These are phyloP conservation scores for Casuarina glauca DNA, from an alignment of 306 rosid genomes.

Conservation along the genomic window DNA sequence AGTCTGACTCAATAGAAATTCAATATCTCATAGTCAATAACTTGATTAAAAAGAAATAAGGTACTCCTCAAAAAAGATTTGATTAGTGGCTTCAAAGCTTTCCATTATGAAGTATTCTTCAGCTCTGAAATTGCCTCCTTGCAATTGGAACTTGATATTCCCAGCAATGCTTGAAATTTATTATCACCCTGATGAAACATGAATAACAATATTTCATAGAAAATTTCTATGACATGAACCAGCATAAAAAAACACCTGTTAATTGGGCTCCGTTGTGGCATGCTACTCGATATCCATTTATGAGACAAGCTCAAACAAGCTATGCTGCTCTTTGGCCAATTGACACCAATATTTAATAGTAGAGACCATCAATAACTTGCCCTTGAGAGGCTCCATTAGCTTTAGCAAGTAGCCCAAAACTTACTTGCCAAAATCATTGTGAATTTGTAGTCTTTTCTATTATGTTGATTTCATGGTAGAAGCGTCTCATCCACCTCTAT, in stretches of 20 bases:
- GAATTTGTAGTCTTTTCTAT: too few relatives aligned
- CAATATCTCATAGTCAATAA: conserved; percentile 70
- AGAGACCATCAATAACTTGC: conserved; percentile 47
- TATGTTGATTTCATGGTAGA: too few relatives aligned
- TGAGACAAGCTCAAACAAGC: conserved; percentile 57
- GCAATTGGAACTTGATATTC: conserved; percentile 49
- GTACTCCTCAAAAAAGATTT: conserved; percentile 81
- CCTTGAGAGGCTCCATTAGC: conserved; percentile 21
- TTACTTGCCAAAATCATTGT: too few relatives aligned
- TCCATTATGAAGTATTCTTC: conserved; percentile 65
- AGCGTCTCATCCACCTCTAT: too few relatives aligned
- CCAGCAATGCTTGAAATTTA: conserved; percentile 60
- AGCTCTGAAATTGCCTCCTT: conserved; percentile 62
- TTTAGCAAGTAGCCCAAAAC: too few relatives aligned
- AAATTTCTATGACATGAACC: conserved; percentile 39
- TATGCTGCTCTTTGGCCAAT: conserved; percentile 54
- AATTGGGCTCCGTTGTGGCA: conserved; percentile 63
- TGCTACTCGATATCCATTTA: conserved; percentile 74
- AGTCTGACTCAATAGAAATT: conserved; percentile 56
- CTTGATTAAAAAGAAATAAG: conserved; percentile 67
- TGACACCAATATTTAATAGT: conserved; percentile 56
- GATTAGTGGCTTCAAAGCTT: conserved; percentile 52
- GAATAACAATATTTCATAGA: conserved; percentile 60
- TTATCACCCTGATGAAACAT: conserved; percentile 68
- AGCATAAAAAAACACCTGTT: conserved; percentile 27